Conservation (phyloP, 805 yeast species). For the Lipomyces orientalis region DNA sequence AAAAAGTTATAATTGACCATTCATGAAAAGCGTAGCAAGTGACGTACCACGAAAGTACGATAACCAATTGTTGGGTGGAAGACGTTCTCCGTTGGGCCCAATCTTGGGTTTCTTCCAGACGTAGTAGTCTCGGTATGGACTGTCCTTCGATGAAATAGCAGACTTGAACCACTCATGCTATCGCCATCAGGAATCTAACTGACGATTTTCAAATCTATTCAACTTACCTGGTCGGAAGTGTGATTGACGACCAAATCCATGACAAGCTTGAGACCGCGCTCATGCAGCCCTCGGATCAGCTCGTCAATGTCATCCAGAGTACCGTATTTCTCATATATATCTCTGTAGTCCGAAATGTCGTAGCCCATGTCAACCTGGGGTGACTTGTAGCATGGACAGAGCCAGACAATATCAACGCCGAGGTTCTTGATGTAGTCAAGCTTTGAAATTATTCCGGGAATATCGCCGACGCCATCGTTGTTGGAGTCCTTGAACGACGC, state of each 20-base stretch:
- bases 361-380: slow-evolving; percentile 66
- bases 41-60: slow-evolving; percentile 48
- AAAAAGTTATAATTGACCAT: background rate
- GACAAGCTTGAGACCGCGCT: slow-evolving; percentile 58
- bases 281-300: slow-evolving; percentile 56
- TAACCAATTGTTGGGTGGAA: slow-evolving; percentile 64
- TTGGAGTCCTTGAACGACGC: slow-evolving; percentile 65
- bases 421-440: slow-evolving; percentile 58
- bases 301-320: slow-evolving; percentile 59
- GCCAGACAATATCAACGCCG: slow-evolving; percentile 62
- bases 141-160: slow-evolving; percentile 56
- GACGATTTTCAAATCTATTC: background rate
- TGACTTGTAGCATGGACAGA: slow-evolving; percentile 61
- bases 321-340: slow-evolving; percentile 59
- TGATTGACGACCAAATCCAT: slow-evolving; percentile 66
- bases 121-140: slow-evolving; percentile 67
- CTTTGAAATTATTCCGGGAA: slow-evolving; percentile 58
- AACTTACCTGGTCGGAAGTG: slow-evolving; percentile 49
- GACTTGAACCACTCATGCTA: slow-evolving; percentile 66
- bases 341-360: slow-evolving; percentile 61
- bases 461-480: slow-evolving; percentile 64
- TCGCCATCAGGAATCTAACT: background rate
- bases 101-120: slow-evolving; percentile 59
- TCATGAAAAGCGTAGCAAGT: background rate
- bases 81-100: slow-evolving; percentile 53